A percentile compares a stretch with the other conserved stretches of the same genome.
These are phyloP conservation scores for Colletotrichum spaethianum DNA, from an alignment of 2,329 filamentous ascomycete species.

Conservation along the genomic window DNA sequence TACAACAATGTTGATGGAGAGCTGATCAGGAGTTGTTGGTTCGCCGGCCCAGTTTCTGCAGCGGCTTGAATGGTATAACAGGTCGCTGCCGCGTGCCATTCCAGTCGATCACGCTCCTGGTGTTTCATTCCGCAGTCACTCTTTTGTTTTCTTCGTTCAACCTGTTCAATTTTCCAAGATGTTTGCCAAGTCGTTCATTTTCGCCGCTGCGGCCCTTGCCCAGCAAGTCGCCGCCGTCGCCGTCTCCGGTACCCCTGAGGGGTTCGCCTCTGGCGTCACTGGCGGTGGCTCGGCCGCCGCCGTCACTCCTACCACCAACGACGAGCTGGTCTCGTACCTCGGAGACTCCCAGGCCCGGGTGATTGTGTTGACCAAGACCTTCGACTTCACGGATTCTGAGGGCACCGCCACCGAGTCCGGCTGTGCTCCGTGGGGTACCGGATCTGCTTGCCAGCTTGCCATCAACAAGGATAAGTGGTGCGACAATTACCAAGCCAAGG, in stretches of 20 bases:
- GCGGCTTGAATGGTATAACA: conserved; percentile 22
- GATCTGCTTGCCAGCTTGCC: conserved; percentile 67
- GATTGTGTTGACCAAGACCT: conserved; percentile 70
- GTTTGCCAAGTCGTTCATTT: conserved; percentile 37
- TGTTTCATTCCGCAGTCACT: conserved; percentile 21
- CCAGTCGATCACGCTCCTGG: background rate
- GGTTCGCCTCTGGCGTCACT: conserved; percentile 67
- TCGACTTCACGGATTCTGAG: conserved; percentile 70
- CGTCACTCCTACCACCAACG: conserved; percentile 67
- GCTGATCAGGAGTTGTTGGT: background rate
- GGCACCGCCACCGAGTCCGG: conserved; percentile 66
- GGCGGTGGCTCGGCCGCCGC: conserved; percentile 70
- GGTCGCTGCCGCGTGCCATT: background rate
- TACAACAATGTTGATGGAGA: conserved; percentile 2
- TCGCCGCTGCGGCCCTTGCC: conserved; percentile 36
- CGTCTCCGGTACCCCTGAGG: conserved; percentile 56
- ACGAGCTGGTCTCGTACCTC: conserved; percentile 72
- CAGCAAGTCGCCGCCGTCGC: conserved; percentile 41
- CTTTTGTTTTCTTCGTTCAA: conserved; percentile 22
- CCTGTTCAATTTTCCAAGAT: conserved; percentile 16
- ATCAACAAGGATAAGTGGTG: conserved; percentile 71
- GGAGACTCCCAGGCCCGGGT: conserved; percentile 66
- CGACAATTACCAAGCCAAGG: conserved; percentile 68
- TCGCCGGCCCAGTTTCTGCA: conserved; percentile 8
- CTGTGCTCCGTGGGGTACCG: conserved; percentile 69